Evolutionary conservation across 345 rosid genomes (phyloP).

Genomic region (Euphorbia peplus): DNA sequence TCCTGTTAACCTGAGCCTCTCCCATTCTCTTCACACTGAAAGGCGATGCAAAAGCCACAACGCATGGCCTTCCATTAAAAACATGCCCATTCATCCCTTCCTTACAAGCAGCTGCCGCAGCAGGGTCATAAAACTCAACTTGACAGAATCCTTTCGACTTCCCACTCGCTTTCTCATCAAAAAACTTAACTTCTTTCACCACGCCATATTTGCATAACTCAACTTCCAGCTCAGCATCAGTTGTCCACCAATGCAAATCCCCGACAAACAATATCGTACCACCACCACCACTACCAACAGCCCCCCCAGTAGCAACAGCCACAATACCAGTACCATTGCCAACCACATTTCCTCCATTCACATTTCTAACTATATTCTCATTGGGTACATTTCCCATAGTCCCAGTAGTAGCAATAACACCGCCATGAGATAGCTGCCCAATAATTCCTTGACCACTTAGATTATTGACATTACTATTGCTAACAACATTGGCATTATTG

Average conservation of each 20-base stretch:
- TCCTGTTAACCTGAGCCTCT: constrained; percentile 56
- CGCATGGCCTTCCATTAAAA: constrained; percentile 74
- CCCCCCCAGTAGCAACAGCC: constrained; percentile 20
- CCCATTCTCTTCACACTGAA: constrained; percentile 64
- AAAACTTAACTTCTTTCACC: constrained; percentile 81
- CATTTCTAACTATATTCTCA: constrained; percentile 14
- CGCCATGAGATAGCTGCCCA: constrained; percentile 18
- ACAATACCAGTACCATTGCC: constrained; percentile 16
- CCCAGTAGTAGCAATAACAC: constrained; percentile 11
- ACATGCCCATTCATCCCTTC: constrained; percentile 72
- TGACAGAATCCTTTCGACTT: constrained; percentile 87
- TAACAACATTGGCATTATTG: constrained; percentile 16
- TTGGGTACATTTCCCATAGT: constrained; percentile 18
- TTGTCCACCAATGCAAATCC: constrained; percentile 94
- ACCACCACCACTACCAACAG: constrained; percentile 39
- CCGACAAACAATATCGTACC: constrained; percentile 65
- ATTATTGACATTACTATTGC: constrained; percentile 6
- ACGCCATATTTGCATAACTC: constrained; percentile 61
- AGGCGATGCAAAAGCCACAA: constrained; percentile 79
- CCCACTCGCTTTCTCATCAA: constrained; percentile 86
- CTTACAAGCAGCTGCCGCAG: constrained; percentile 66
- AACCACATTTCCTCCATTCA: constrained; percentile 20
- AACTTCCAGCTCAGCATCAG: constrained; percentile 72
- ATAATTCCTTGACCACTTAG: constrained; percentile 19
- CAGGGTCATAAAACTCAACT: constrained; percentile 73